Evolutionary conservation across 805 yeast genomes (phyloP), one percentile per base, ranked within the genome.

Genomic region (Tetrapisispora taiwanensis): DNA sequence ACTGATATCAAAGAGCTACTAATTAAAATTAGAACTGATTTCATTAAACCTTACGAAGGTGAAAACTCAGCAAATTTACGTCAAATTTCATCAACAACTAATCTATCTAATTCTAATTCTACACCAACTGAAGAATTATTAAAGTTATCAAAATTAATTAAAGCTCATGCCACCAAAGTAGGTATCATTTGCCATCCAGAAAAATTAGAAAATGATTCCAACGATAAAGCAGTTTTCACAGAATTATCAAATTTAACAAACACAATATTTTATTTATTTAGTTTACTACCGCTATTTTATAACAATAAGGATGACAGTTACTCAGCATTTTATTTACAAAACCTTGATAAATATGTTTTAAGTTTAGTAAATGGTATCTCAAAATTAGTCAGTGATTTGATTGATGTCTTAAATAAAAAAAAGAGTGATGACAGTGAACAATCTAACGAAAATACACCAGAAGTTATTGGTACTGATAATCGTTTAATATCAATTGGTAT

Each of bases 151-250:
- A 70, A 74, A 46, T 65, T 86, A 33, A 68, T 81, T 8, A 79
- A 72, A 59, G 88, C 95, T 1, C 88, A 84, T 57, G 70, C 81
- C 2, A 86, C 95, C 2, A 85, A 85, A 58, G 67, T 84, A 9
- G 68, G 67, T 31, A 57, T 63, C 18, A 41, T 63, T 7, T 48
- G 53, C 26, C 49, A 58, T 18, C 60, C 61, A 18, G 56, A 51
- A 7, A 55, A 50, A 28, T 12, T 35, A 12, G 6, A 14, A 13
- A 50, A 49, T 9, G 52, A 53, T 32, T 24, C 43, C 13, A 59
- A 58, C 44, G 45, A 48, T 20, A 42, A 33, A 14, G 58, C 59
- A 1, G 51, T 55, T 6, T 55, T 48, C 36, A 55, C 54, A n/a
- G 67, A 63, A 48, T 39, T 63, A 14, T 53, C 55, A 9, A 48